These are phyloP conservation scores for Botrytis pseudocinerea DNA, from an alignment of 2,329 filamentous ascomycete species.

Conservation along the genomic window DNA sequence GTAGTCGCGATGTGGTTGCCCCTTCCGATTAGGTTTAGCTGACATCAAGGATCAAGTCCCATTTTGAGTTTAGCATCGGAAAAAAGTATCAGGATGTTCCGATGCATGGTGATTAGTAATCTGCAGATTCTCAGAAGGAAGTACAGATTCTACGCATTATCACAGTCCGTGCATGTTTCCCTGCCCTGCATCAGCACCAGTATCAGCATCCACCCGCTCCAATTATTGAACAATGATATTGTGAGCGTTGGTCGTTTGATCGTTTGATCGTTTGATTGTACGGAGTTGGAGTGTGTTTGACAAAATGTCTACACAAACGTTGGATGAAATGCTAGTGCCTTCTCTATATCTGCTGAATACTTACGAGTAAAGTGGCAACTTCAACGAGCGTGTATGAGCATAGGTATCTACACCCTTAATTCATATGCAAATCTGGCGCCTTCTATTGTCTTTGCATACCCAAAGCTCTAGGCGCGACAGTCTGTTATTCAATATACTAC, in stretches of 20 bases:
- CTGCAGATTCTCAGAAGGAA: neutral
- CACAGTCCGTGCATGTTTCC: conserved; percentile 1
- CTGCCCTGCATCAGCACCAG: neutral
- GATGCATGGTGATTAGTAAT: neutral
- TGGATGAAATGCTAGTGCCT: neutral
- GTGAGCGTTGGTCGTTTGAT: neutral
- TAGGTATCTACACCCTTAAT: neutral
- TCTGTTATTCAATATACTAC: neutral
- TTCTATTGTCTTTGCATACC: neutral
- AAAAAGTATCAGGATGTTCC: conserved; percentile 3
- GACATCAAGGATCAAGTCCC: neutral
- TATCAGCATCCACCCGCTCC: neutral
- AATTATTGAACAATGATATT: neutral
- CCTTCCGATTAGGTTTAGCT: conserved; percentile 19
- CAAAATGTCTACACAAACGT: neutral
- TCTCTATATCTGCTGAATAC: neutral
- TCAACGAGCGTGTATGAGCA: neutral
- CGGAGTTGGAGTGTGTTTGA: neutral
- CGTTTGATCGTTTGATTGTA: neutral
- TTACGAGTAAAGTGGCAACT: too few relatives aligned
- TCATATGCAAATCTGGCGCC: neutral
- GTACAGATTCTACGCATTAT: neutral
- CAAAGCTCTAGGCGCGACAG: neutral
- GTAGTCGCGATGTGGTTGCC: conserved; percentile 24
- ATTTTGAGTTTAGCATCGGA: conserved; percentile 11